Conservation (phyloP, 768 basidiomycete genomes). For the Lactarius hengduanensis region DNA sequence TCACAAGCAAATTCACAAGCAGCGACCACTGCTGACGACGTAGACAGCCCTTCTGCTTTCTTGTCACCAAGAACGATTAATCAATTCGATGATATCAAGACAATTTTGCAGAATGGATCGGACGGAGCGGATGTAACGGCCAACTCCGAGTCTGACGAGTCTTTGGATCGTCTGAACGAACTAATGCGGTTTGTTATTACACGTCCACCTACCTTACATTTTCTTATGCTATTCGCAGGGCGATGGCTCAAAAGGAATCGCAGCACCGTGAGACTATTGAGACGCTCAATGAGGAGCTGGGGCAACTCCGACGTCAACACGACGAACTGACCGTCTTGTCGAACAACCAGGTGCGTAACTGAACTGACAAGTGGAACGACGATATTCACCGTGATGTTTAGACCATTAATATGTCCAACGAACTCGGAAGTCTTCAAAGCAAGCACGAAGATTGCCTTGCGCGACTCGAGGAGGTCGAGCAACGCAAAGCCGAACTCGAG, state of each 20-base stretch:
- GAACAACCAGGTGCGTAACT: conserved; percentile 68
- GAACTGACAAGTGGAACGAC: background rate
- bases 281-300: conserved; percentile 63
- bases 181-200: conserved; percentile 74
- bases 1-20: conserved; percentile 10
- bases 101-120: conserved; percentile 54
- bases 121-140: conserved; percentile 31
- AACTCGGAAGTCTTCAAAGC: conserved; percentile 70
- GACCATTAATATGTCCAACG: conserved; percentile 86
- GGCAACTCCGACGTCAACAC: conserved; percentile 69
- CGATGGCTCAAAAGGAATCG: conserved; percentile 97
- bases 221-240: conserved; percentile 45
- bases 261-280: conserved; percentile 82
- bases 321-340: conserved; percentile 81
- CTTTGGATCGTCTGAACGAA: conserved; percentile 79
- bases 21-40: conserved; percentile 18
- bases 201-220: conserved; percentile 20
- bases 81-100: conserved; percentile 72
- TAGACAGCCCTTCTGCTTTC: conserved; percentile 33
- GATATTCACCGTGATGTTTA: conserved; percentile 34
- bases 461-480: conserved; percentile 53
- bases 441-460: conserved; percentile 55
- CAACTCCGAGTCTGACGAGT: conserved; percentile 61
- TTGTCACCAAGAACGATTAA: conserved; percentile 71
- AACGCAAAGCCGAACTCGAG: conserved; percentile 56